Conservation (phyloP, 371 early-diverging fungal genomes). For the Funneliformis caledonium region DNA sequence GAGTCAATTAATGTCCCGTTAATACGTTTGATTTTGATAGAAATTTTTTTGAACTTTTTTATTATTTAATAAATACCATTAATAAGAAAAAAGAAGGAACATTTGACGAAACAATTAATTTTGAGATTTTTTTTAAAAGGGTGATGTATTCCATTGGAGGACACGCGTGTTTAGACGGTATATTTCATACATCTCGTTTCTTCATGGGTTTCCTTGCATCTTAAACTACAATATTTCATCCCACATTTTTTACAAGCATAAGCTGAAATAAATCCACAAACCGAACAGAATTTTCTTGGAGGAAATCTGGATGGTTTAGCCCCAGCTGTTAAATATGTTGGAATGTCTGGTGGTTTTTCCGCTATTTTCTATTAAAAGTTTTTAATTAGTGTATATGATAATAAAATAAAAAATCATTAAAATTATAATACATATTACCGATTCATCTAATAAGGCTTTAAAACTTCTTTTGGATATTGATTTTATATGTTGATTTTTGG, state of each 20-base stretch:
- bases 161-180: background rate
- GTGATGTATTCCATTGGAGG: no score
- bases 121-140: background rate
- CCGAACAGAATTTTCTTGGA: slow-evolving; percentile 41
- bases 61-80: no score
- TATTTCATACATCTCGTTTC: slow-evolving; percentile 41
- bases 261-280: slow-evolving; percentile 39
- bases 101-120: no score
- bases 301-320: slow-evolving; percentile 35
- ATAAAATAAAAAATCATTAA: background rate
- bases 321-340: slow-evolving; percentile 38
- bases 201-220: slow-evolving; percentile 38
- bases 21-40: background rate
- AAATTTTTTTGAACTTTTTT: background rate
- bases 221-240: slow-evolving; percentile 39
- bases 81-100: background rate
- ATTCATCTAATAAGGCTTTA: slow-evolving; percentile 34
- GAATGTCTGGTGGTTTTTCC: slow-evolving; percentile 25
- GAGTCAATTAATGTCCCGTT: background rate
- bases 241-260: slow-evolving; percentile 41
- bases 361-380: slow-evolving; percentile 8
- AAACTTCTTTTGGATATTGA: slow-evolving; percentile 32
- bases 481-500: slow-evolving; percentile 30
- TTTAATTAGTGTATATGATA: background rate
- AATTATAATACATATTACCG: slow-evolving; percentile 12